These are phyloP conservation scores for Russula dissimulans DNA, from an alignment of 768 basidiomycete species.

Conservation along the genomic window DNA sequence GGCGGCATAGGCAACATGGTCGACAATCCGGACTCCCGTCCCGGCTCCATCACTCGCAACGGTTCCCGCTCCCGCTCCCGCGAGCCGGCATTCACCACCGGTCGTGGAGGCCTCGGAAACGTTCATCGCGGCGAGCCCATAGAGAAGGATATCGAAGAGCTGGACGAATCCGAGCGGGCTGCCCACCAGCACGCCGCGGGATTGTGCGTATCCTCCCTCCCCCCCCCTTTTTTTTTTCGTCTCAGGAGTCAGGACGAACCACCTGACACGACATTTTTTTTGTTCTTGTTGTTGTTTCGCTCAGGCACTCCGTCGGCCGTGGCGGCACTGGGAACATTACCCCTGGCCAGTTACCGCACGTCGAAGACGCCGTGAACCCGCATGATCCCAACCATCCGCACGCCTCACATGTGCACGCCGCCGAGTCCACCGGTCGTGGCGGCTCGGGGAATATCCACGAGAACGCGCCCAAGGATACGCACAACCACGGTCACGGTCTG, in stretches of 20 bases:
- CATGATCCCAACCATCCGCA: constrained; percentile 1
- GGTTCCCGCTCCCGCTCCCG: constrained; percentile 41
- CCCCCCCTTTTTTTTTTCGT: neutral
- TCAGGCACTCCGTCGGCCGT: constrained; percentile 54
- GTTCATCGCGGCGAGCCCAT: constrained; percentile 29
- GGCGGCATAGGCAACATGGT: constrained; percentile 57
- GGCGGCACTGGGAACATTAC: constrained; percentile 60
- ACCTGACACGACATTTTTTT: neutral
- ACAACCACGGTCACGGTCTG: neutral
- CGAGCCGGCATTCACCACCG: constrained; percentile 41
- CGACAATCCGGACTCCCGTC: neutral
- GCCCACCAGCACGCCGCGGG: constrained; percentile 23
- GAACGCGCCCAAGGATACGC: constrained; percentile 20
- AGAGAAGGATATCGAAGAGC: constrained; percentile 24
- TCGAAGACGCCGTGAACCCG: constrained; percentile 17
- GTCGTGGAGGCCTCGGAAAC: constrained; percentile 60
- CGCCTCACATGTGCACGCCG: constrained; percentile 19
- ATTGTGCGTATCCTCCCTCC: constrained; percentile 30
- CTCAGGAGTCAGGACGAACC: too few species aligned
- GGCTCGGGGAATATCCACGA: constrained; percentile 51
- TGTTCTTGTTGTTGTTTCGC: constrained; percentile 2
- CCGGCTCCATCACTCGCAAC: neutral
- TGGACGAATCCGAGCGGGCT: constrained; percentile 31
- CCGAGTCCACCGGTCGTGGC: constrained; percentile 46
- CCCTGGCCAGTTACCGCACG: constrained; percentile 19